A percentile compares a stretch with the other conserved stretches of the same genome.
These are phyloP conservation scores for Cornus suecica DNA, from an alignment of 148 eudicot genomes.

Conservation along the genomic window DNA sequence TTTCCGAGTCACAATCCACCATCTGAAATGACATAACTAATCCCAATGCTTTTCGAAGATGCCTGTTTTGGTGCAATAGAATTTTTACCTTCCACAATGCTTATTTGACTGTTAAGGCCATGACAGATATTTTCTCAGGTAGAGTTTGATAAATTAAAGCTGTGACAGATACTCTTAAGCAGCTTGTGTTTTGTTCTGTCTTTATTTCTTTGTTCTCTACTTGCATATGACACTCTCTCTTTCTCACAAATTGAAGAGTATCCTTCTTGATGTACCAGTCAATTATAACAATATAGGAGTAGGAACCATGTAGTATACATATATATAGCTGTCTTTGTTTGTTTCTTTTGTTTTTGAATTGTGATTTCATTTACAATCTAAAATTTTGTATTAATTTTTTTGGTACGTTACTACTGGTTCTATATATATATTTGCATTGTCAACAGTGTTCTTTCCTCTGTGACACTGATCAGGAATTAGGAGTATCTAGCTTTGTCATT, in stretches of 20 bases:
- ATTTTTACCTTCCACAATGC: neutral
- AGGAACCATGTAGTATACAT: neutral
- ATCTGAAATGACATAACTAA: neutral
- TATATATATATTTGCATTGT: neutral
- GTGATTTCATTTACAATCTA: too few species aligned
- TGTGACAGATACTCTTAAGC: conserved; percentile 10
- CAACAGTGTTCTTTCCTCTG: neutral
- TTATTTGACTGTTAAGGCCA: conserved; percentile 8
- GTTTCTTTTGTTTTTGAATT: neutral
- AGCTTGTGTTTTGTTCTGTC: conserved; percentile 22
- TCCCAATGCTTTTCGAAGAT: neutral
- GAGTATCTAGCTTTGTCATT: neutral
- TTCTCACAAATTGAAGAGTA: conserved; percentile 10
- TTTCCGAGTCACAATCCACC: neutral
- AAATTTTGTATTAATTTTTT: neutral
- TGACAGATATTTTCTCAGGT: too few species aligned
- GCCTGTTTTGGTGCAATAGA: neutral
- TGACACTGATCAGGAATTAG: conserved; percentile 5
- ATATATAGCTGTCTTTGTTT: neutral
- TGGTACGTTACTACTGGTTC: conserved; percentile 4
- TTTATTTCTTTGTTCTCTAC: conserved; percentile 23
- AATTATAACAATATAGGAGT: conserved; percentile 1
- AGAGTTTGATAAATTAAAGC: neutral
- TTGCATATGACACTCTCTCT: conserved; percentile 12
- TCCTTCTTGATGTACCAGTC: neutral